phyloP scores from a whole-genome alignment of 1,284 basidiomycete species.

The Apiotrichum gamsii region DNA sequence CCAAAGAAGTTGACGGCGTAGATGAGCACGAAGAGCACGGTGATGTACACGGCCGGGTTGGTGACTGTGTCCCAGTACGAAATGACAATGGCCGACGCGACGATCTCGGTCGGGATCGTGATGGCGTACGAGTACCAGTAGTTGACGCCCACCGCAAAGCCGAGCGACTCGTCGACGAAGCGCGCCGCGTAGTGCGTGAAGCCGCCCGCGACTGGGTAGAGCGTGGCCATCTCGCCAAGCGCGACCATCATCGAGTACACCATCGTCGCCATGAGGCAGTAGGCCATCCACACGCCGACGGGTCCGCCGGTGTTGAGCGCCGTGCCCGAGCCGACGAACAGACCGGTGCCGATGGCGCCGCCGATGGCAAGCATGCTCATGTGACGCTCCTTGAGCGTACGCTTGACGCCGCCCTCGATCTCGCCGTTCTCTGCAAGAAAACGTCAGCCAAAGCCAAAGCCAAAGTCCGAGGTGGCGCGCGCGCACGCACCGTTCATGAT shows the following conservation, averaged over 20 bases:
- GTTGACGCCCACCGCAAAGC: conserved; percentile 43
- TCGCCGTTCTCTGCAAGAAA: conserved; percentile 9
- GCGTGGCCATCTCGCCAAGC: conserved; percentile 49
- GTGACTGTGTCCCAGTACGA: conserved; percentile 33
- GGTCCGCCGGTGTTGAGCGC: conserved; percentile 52
- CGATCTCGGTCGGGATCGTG: conserved; percentile 30
- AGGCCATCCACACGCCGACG: conserved; percentile 45
- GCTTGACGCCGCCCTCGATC: conserved; percentile 30
- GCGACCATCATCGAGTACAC: conserved; percentile 46
- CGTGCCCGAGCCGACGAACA: conserved; percentile 51
- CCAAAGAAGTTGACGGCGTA: conserved; percentile 48
- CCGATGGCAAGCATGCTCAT: conserved; percentile 53
- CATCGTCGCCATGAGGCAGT: conserved; percentile 43
- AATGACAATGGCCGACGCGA: conserved; percentile 24
- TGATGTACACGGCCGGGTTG: conserved; percentile 46
- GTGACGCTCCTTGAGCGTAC: conserved; percentile 44
- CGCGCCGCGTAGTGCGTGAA: conserved; percentile 47
- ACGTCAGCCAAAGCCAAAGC: background rate
- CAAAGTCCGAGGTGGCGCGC: no score
- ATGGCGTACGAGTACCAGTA: conserved; percentile 41
- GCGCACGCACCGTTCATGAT: no score
- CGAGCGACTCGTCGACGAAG: conserved; percentile 53
- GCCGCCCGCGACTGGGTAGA: conserved; percentile 42
- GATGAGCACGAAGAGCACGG: conserved; percentile 44
- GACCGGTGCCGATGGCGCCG: conserved; percentile 46